Evolutionary conservation across 495 filamentous ascomycete genomes (phyloP).

Genomic region (Symbiotaphrina buchneri): DNA sequence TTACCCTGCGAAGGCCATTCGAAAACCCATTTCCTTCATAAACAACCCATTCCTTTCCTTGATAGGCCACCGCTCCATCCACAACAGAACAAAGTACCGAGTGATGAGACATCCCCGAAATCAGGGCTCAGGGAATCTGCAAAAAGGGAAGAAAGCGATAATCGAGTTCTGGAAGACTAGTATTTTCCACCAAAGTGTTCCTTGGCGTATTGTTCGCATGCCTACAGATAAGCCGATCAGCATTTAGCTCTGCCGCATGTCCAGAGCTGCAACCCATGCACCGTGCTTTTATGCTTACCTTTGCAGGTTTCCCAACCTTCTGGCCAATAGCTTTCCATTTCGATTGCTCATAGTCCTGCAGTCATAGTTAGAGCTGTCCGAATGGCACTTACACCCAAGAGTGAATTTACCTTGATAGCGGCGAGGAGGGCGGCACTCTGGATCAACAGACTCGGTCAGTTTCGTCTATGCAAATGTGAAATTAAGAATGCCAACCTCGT

Average conservation of each 20-base stretch:
- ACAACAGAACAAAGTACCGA: too few species aligned
- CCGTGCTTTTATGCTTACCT: constrained; percentile 29
- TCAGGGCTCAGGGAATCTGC: too few species aligned
- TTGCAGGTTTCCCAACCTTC: constrained; percentile 95
- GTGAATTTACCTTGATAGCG: too few species aligned
- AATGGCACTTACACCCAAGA: too few species aligned
- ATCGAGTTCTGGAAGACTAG: too few species aligned
- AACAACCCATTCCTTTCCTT: too few species aligned
- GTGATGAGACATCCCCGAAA: too few species aligned
- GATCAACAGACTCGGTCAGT: constrained; percentile 12
- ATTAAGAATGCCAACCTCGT: constrained; percentile 38
- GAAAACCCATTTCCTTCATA: too few species aligned
- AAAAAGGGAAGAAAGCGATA: too few species aligned
- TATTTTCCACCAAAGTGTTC: constrained; percentile 59
- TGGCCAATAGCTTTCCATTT: constrained; percentile 95
- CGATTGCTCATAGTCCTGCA: constrained; percentile 90
- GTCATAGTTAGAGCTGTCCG: too few species aligned
- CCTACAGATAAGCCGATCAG: constrained; percentile 25
- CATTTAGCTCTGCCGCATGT: background rate
- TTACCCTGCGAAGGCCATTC: too few species aligned
- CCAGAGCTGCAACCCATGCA: constrained; percentile 10
- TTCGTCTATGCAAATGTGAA: background rate
- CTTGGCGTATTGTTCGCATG: constrained; percentile 95
- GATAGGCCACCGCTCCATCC: too few species aligned
- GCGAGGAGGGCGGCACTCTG: constrained; percentile 69